These are phyloP conservation scores for Venturia effusa DNA, from an alignment of 2,329 filamentous ascomycete genomes.

Conservation along the genomic window DNA sequence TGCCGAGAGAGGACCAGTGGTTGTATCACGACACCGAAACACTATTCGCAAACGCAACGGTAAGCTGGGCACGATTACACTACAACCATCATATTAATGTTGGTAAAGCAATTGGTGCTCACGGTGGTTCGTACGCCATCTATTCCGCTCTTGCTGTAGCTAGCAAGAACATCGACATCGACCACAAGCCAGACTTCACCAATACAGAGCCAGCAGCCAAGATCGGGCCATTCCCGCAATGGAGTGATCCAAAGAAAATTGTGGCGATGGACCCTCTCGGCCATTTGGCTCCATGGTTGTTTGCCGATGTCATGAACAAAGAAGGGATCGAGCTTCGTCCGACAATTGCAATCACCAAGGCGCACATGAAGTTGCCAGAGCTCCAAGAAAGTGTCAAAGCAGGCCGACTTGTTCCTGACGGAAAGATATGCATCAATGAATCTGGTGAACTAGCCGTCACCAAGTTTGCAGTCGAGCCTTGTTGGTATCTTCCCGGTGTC, in stretches of 20 bases:
- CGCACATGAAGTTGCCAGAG: slow-evolving; percentile 95
- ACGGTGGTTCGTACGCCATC: slow-evolving; percentile 89
- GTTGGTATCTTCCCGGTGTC: slow-evolving; percentile 48
- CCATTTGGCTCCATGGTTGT: slow-evolving; percentile 76
- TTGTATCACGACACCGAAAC: slow-evolving; percentile 65
- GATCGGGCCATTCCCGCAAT: slow-evolving; percentile 82
- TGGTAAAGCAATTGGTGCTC: slow-evolving; percentile 48
- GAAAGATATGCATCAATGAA: slow-evolving; percentile 82
- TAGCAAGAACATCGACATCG: slow-evolving; percentile 72
- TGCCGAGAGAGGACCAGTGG: slow-evolving; percentile 68
- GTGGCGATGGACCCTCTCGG: slow-evolving; percentile 95
- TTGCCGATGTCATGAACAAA: slow-evolving; percentile 64
- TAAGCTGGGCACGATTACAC: slow-evolving; percentile 23
- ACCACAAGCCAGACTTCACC: slow-evolving; percentile 68
- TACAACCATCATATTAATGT: slow-evolving; percentile 18
- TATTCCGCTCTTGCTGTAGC: slow-evolving; percentile 91
- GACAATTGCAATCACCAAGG: slow-evolving; percentile 83
- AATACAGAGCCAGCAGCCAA: slow-evolving; percentile 87
- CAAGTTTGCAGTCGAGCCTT: slow-evolving; percentile 93
- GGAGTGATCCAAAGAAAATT: slow-evolving; percentile 85
- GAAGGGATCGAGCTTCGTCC: slow-evolving; percentile 79
- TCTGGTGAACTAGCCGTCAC: slow-evolving; percentile 82
- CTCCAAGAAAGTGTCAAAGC: slow-evolving; percentile 76
- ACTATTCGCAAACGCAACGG: slow-evolving; percentile 76
- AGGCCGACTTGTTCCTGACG: slow-evolving; percentile 68